These are phyloP conservation scores for Backusella sp. DNA, from an alignment of 192 early-diverging fungal species.

Conservation along the genomic window DNA sequence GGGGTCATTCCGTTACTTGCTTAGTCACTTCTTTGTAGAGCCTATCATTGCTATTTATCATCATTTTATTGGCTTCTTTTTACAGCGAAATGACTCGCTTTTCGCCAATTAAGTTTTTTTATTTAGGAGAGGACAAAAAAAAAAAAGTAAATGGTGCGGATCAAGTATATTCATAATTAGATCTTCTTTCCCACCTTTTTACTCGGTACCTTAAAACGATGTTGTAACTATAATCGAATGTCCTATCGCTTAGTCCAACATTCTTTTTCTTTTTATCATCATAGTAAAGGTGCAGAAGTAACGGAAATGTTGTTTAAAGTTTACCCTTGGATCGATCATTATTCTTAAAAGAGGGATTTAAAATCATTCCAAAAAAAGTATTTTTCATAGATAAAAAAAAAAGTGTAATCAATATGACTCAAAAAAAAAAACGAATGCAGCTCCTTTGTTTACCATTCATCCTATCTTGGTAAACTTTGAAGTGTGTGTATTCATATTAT, in stretches of 20 bases:
- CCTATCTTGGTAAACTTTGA: not conserved
- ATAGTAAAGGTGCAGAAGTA: not conserved
- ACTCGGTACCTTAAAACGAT: too few species aligned
- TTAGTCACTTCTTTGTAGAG: not conserved
- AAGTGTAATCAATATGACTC: not conserved
- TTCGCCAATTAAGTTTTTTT: not conserved
- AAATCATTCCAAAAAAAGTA: not conserved
- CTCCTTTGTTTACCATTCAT: not conserved
- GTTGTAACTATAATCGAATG: too few species aligned
- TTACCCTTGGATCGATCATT: not conserved
- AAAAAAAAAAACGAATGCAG: not conserved
- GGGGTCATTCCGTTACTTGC: slow-evolving; percentile 6
- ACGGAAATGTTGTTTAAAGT: not conserved
- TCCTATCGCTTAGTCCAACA: too few species aligned
- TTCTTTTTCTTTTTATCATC: too few species aligned
- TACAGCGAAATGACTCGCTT: not conserved
- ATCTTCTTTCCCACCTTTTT: not conserved
- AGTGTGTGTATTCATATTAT: not conserved
- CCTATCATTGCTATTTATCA: not conserved
- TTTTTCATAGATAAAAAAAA: not conserved
- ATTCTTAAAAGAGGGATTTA: not conserved
- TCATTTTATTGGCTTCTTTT: not conserved
- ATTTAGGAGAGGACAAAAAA: not conserved
- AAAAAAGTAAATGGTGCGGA: not conserved
- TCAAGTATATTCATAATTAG: too few species aligned